Evolutionary conservation across 208 protist genomes (phyloP), one percentile per base, ranked within the genome.

Genomic region (Trichomonas vaginalis): DNA sequence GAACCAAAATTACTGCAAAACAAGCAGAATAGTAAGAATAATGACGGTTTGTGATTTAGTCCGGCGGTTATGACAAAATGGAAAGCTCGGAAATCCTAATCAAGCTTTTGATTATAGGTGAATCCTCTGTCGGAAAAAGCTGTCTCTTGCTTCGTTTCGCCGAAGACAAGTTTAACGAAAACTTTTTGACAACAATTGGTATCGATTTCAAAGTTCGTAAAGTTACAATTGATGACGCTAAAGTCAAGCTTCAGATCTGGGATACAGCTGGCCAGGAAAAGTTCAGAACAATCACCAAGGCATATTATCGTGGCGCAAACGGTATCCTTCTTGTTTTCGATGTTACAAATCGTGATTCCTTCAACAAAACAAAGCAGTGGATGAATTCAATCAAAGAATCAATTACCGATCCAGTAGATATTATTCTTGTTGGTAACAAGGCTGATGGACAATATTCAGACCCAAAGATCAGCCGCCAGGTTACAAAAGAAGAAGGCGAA

Each of bases 121-220:
- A 99, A 96, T 98, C 96, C 48, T 98, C 98, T 96, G 99, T 99
- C 0, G 99, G 99, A 39, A 99, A 99, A 97, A 99, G 98, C 3
- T 99, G 98, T 97, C 97, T 99, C 79, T 97, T 99, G 21, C 97
- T 99, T 8, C 98, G 99, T 80, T 99, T 99, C 97, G 98, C 99
- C 87, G 99, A 99, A 97, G 98, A 99, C 97, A 99, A 99, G 88
- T 99, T 99, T 97, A 99, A 98, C 48, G 99, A 99, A 96, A 98
- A 97, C 96, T 99, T 99, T 97, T 99, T 99, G 96, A 98, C 97
- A 95, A 99, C 99, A 45, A 99, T 99, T 96, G 99, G 98, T 62
- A 98, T 99, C 27, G 98, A 98, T 96, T 99, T 99, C 96, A 97
- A 97, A 95, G 96, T 97, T 95, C 86, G 96, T 37, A 96, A 96